Base-by-base conservation (phyloP, 2,329 filamentous ascomycete genomes). In the Malbranchea cinnamomea region DNA sequence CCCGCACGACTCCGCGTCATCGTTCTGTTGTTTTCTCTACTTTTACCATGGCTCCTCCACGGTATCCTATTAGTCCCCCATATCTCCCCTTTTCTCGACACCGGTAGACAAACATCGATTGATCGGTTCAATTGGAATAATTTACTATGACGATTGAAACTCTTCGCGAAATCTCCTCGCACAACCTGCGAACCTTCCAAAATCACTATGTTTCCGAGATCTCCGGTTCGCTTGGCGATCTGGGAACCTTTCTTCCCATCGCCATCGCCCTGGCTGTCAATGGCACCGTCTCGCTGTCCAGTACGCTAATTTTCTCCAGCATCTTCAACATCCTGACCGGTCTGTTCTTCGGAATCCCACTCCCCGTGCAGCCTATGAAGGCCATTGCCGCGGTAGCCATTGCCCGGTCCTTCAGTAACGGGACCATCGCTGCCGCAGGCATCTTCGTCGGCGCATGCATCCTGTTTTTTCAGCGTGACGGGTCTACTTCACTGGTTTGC, bases 341-440 rank as follows among this genome's bases (percentile, higher is more conserved):
- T 11, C 48, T 75, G 2, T 56, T 76, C 18, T 95, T 94, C 46
- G 87, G 87, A 5, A 78, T 95, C 23, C 87, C 87, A 2, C 58
- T 94, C 3, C 85, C 85, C 0, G 84, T 94, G 0, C 85, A 94
- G 57, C 85, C 85, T 1, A 78, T 78, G 74, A 78, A 78, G 65
- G 85, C 87, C 21, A 91, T 95, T 37, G 85, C 85, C 4, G 81
- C 85, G 1, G 79, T 91, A 0, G 82, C 84, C n/a, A 81, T 94
- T 34, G 65, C 76, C 5, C 65, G 71, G 7, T 62, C 61, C 17
- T 74, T 81, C 39, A 71, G 70, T 1, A 63, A 74, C 11, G 68
- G 70, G 27, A 69, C 83, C 39, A 85, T 79, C 23, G 71, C 82
- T n/a, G 78, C 80, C 1, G 83, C 84, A 1, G 87, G 87, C 2